A percentile compares a stretch with the other conserved stretches of the same genome.
Conservation (phyloP, 768 basidiomycete species). For the Myochromella boudieri region DNA sequence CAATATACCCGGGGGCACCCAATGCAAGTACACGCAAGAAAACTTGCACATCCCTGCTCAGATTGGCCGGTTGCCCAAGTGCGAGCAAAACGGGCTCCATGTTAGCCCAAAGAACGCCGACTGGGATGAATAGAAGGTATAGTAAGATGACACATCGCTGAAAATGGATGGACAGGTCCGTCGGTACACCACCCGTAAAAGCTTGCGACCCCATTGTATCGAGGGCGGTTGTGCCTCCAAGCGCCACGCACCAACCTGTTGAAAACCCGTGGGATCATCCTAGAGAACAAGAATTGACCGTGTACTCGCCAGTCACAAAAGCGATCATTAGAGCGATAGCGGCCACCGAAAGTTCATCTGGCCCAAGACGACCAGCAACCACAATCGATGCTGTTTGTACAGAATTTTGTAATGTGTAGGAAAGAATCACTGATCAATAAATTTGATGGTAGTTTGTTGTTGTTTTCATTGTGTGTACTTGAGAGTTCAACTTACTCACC, state of each 20-base stretch:
- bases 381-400: conserved; percentile 66
- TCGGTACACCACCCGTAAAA: conserved; percentile 64
- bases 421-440: conserved; percentile 67
- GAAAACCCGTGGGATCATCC: conserved; percentile 49
- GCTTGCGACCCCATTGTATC: conserved; percentile 80
- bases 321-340: conserved; percentile 79
- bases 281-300: conserved; percentile 21
- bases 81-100: conserved; percentile 60
- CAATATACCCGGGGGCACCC: conserved; percentile 73
- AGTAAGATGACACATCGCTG: conserved; percentile 69
- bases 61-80: conserved; percentile 57
- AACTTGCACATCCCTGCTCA: conserved; percentile 60
- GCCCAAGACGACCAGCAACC: conserved; percentile 52
- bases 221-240: conserved; percentile 77
- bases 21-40: conserved; percentile 66
- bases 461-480: background rate
- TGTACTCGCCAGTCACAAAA: conserved; percentile 72
- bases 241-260: conserved; percentile 73
- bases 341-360: conserved; percentile 66
- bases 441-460: background rate
- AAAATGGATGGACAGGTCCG: conserved; percentile 69
- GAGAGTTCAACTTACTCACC: conserved; percentile 32
- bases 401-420: conserved; percentile 74
- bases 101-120: conserved; percentile 62
- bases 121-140: conserved; percentile 63